These are phyloP conservation scores for Annona cherimola DNA, from an alignment of 164 flowering plant species.

Conservation along the genomic window DNA sequence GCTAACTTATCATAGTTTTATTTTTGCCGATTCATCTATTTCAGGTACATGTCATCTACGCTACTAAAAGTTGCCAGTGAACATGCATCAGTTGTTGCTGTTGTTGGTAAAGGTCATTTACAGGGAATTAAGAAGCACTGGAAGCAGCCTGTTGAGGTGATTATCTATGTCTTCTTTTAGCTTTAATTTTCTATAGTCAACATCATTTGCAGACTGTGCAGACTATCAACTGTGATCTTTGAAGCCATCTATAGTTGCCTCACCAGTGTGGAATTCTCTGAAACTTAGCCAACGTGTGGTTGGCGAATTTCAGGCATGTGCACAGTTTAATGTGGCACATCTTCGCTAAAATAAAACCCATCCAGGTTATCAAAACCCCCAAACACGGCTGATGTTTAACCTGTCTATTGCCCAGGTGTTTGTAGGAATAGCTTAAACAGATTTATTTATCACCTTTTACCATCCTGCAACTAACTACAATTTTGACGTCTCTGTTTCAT, in stretches of 20 bases:
- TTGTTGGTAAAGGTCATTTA: constrained; percentile 95
- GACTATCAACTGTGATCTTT: background rate
- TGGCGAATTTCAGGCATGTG: no score
- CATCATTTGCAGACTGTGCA: background rate
- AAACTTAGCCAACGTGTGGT: no score
- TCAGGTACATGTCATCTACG: constrained; percentile 81
- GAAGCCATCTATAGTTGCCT: background rate
- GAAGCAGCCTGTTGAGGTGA: constrained; percentile 77
- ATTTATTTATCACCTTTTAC: no score
- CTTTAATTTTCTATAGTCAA: background rate
- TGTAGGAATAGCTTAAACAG: no score
- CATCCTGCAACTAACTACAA: no score
- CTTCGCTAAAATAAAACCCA: no score
- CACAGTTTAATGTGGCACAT: no score
- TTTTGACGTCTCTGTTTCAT: background rate
- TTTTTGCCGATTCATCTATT: background rate
- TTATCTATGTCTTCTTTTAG: constrained; percentile 2
- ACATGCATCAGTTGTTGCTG: constrained; percentile 87
- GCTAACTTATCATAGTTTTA: background rate
- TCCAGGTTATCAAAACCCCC: no score
- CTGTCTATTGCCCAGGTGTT: no score
- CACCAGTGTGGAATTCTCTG: no score
- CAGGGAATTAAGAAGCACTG: constrained; percentile 82
- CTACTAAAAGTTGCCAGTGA: constrained; percentile 61
- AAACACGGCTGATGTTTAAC: no score